phyloP scores from a whole-genome alignment of 2,329 filamentous ascomycete genomes.

The Teratosphaeriaceae sp. region DNA sequence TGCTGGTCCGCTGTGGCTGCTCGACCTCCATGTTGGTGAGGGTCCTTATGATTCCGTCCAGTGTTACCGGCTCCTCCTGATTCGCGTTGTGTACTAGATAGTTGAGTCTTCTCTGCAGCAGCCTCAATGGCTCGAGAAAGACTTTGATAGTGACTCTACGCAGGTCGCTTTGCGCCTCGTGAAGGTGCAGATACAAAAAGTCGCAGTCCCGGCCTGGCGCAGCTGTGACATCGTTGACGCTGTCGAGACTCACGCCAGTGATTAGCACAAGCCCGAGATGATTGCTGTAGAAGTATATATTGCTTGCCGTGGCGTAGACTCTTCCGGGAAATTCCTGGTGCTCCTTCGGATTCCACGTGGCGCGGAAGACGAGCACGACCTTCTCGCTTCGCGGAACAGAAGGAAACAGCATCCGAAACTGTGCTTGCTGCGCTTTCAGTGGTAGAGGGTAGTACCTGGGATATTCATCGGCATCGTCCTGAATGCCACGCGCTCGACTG shows the following conservation, averaged over 20 bases:
- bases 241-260: constrained; percentile 66
- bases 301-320: constrained; percentile 78
- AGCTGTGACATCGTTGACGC: constrained; percentile 81
- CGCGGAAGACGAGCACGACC: constrained; percentile 84
- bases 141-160: constrained; percentile 81
- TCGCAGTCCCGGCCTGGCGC: constrained; percentile 88
- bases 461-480: constrained; percentile 48
- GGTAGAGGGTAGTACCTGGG: constrained; percentile 73
- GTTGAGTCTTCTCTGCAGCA: constrained; percentile 79
- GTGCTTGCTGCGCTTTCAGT: constrained; percentile 69
- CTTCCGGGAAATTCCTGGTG: constrained; percentile 74
- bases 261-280: constrained; percentile 86
- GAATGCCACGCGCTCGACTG: constrained; percentile 3
- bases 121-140: constrained; percentile 78
- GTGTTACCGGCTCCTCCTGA: constrained; percentile 59
- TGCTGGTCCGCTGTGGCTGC: constrained; percentile 57
- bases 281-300: constrained; percentile 95
- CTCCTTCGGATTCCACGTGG: constrained; percentile 75
- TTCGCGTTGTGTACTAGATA: constrained; percentile 76
- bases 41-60: constrained; percentile 64
- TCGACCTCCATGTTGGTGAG: constrained; percentile 68
- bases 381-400: constrained; percentile 70
- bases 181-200: constrained; percentile 79
- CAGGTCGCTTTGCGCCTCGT: constrained; percentile 47
- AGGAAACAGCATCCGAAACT: constrained; percentile 89